phyloP scores from a whole-genome alignment of 2,329 filamentous ascomycete genomes.

The Penicillium sp. region DNA sequence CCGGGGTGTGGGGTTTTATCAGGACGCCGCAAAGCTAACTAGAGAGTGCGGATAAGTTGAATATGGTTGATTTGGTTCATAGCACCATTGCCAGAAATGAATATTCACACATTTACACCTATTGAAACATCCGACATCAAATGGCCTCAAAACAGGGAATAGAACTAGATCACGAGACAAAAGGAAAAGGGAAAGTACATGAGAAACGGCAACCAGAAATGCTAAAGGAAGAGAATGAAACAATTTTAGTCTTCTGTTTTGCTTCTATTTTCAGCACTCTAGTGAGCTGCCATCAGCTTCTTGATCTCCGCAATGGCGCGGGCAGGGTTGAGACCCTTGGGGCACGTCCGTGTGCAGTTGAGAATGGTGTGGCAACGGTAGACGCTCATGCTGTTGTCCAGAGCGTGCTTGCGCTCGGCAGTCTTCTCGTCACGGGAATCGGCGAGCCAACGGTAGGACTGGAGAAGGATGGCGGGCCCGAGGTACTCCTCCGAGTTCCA shows the following conservation, averaged over 20 bases:
- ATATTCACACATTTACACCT: conserved; percentile 36
- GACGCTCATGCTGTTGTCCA: conserved; percentile 98
- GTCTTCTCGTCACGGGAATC: conserved; percentile 93
- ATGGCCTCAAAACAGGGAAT: conserved; percentile 31
- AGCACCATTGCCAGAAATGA: conserved; percentile 19
- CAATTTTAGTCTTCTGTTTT: conserved; percentile 18
- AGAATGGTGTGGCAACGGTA: conserved; percentile 99
- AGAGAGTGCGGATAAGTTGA: not conserved
- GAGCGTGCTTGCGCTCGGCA: conserved; percentile 81
- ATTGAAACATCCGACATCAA: conserved; percentile 33
- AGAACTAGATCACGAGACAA: conserved; percentile 23
- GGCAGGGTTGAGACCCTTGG: conserved; percentile 97
- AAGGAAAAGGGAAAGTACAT: conserved; percentile 16
- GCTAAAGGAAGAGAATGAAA: conserved; percentile 21
- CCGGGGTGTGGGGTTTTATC: no score
- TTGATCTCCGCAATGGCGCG: conserved; percentile 97
- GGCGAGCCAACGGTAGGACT: conserved; percentile 96
- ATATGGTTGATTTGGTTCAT: conserved; percentile 11
- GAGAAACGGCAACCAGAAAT: conserved; percentile 20
- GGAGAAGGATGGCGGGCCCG: conserved; percentile 91
- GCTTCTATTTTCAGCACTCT: conserved; percentile 23
- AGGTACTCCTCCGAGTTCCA: conserved; percentile 99
- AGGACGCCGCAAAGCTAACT: not conserved
- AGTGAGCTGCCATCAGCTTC: conserved; percentile 78
- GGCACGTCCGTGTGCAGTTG: conserved; percentile 97